Percentiles rank a stretch among this genome's conserved stretches.
Conservation (phyloP, 768 basidiomycete species). For the Auricularia sp. region DNA sequence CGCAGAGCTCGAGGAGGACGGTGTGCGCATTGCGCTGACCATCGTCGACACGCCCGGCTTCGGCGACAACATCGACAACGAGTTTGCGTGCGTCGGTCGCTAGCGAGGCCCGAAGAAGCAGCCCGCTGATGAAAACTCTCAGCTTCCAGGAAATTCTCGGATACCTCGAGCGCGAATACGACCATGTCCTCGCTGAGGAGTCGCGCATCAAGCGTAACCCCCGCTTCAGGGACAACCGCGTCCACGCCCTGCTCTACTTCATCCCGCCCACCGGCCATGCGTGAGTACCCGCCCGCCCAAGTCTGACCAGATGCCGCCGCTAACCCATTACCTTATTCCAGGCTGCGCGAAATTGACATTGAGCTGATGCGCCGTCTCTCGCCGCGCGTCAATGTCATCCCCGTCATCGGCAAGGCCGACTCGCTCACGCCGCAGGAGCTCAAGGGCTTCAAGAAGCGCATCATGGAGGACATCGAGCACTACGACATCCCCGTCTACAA, state of each 20-base stretch:
- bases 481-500: constrained; percentile 98
- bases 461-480: constrained; percentile 99
- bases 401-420: constrained; percentile 91
- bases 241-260: constrained; percentile 95
- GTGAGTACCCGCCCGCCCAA: background rate
- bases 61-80: constrained; percentile 98
- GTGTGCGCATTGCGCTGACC: constrained; percentile 93
- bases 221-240: constrained; percentile 95
- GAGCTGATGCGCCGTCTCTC: constrained; percentile 98
- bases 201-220: constrained; percentile 99
- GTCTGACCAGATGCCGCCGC: background rate
- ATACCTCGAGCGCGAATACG: constrained; percentile 96
- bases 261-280: constrained; percentile 97
- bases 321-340: constrained; percentile 8
- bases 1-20: constrained; percentile 94
- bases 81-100: constrained; percentile 69
- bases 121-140: constrained; percentile 1
- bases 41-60: constrained; percentile 99
- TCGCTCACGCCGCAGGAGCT: constrained; percentile 89
- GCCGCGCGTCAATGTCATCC: constrained; percentile 97
- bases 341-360: constrained; percentile 94
- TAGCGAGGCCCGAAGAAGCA: background rate
- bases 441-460: constrained; percentile 83
- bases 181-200: constrained; percentile 96
- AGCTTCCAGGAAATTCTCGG: constrained; percentile 97